phyloP scores from a whole-genome alignment of 768 basidiomycete genomes.

The Lactarius sp. region DNA sequence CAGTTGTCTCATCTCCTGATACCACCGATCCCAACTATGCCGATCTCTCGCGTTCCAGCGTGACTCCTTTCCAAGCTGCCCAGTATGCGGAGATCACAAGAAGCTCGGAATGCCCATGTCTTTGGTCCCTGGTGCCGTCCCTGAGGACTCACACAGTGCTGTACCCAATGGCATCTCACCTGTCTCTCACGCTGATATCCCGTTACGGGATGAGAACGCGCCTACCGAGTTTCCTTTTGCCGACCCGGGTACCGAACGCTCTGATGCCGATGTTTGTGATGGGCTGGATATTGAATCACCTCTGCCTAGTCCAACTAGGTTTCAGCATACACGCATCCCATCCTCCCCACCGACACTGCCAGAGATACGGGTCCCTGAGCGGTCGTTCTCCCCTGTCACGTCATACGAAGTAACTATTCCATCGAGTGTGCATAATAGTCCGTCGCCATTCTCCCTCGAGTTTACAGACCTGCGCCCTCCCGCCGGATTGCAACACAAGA shows the following conservation, averaged over 20 bases:
- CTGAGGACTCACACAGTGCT: constrained; percentile 29
- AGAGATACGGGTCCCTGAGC: constrained; percentile 44
- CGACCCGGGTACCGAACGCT: constrained; percentile 24
- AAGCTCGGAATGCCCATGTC: constrained; percentile 40
- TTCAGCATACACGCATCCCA: constrained; percentile 41
- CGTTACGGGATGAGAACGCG: constrained; percentile 8
- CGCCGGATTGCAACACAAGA: constrained; percentile 24
- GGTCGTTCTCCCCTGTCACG: constrained; percentile 39
- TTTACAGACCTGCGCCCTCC: constrained; percentile 26
- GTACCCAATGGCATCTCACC: not conserved
- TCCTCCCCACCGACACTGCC: constrained; percentile 51
- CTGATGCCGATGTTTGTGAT: not conserved
- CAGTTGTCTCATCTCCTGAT: constrained; percentile 16
- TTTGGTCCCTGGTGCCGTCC: constrained; percentile 24
- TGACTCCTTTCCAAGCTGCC: constrained; percentile 68
- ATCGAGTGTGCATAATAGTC: constrained; percentile 18
- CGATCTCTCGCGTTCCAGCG: constrained; percentile 61
- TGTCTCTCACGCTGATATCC: not conserved
- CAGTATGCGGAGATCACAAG: constrained; percentile 70
- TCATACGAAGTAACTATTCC: constrained; percentile 30
- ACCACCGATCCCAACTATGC: constrained; percentile 45
- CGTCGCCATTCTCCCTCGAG: constrained; percentile 30
- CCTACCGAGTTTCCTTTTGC: constrained; percentile 32
- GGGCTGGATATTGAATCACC: constrained; percentile 26
- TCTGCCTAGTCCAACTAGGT: constrained; percentile 30